Percentiles rank a stretch among this genome's conserved stretches.
phyloP scores from a whole-genome alignment of 371 early-diverging fungal genomes.

The Batkoa obscura region DNA sequence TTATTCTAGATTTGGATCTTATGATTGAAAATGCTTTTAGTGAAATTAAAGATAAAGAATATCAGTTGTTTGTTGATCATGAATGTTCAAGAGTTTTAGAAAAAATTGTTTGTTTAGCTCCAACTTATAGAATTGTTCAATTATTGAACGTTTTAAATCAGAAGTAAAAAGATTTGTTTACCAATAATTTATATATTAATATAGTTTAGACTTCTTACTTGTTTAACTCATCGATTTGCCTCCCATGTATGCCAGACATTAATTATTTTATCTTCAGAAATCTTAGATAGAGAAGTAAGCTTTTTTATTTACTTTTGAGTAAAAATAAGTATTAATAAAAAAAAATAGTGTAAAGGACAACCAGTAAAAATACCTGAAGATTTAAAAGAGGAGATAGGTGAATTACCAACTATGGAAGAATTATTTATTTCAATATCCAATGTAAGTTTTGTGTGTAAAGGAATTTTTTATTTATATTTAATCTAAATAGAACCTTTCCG shows the following conservation, averaged over 20 bases:
- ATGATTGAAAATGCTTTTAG: constrained; percentile 56
- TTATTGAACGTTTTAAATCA: background rate
- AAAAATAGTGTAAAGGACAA: constrained; percentile 11
- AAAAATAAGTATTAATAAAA: background rate
- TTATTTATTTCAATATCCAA: background rate
- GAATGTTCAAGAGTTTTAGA: constrained; percentile 62
- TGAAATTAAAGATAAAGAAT: constrained; percentile 58
- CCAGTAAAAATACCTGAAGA: constrained; percentile 16
- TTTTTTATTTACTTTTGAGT: background rate
- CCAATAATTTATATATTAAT: background rate
- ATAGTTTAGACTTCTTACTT: constrained; percentile 24
- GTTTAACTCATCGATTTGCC: constrained; percentile 64
- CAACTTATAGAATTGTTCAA: constrained; percentile 11
- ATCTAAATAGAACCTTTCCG: constrained; percentile 39
- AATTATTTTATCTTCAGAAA: constrained; percentile 42
- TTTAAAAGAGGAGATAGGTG: constrained; percentile 12
- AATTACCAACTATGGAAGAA: constrained; percentile 12
- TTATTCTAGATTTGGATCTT: constrained; percentile 30
- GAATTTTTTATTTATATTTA: constrained; percentile 13
- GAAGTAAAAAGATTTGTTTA: background rate
- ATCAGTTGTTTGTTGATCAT: constrained; percentile 48
- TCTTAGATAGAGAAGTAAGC: constrained; percentile 49
- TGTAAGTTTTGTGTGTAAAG: constrained; percentile 22
- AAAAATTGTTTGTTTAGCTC: constrained; percentile 49
- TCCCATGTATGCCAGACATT: constrained; percentile 73